Evolutionary conservation across 2,329 filamentous ascomycete genomes (phyloP), one percentile per base, ranked within the genome.

Genomic region (Pseudopyrenochaeta lycopersici): DNA sequence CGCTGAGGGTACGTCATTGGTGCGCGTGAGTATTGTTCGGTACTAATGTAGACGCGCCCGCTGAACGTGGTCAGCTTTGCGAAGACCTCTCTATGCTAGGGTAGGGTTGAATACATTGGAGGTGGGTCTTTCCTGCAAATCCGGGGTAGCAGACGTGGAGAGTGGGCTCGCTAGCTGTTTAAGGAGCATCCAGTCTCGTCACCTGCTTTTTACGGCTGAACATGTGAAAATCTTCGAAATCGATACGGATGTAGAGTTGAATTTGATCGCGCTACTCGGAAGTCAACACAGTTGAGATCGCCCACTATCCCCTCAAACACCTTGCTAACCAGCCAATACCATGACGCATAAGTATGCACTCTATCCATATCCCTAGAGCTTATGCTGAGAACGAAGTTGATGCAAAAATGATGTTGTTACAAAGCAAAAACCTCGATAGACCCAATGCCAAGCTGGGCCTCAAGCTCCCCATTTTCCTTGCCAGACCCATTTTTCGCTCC

Each of bases 351-450:
- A 41, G 20, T 44, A 53, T 48, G 50, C 50, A 53, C 50, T 53
- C 50, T 52, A 56, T 49, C 29, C 46, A 35, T 52, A 36, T 53
- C 54, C 54, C 49, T 53, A 56, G 46, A 56, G 38, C 23, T 30
- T 45, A 35, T 38, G 35, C 18, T 47, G 30, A 27, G 38, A 54
- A n/a, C n/a, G 41, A 46, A 49, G 20, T 30, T 17, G 20, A 41
- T 23, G 18, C 33, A 40, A 41, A 42, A 54, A 46, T 27, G 23
- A 32, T 58, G 52, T 54, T 57, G 51, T 57, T 50, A 46, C 47
- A 48, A 38, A 33, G 40, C 17, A 18, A 44, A 30, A 23, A 42
- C 31, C 12, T 42, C 10, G 38, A 14, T 4, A 12, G 15, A 15
- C 23, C 20, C 20, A 36, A 38, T 11, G 14, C 36, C 18, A 17